These are phyloP conservation scores for Naganishia onofrii DNA, from an alignment of 768 basidiomycete species.

Conservation along the genomic window DNA sequence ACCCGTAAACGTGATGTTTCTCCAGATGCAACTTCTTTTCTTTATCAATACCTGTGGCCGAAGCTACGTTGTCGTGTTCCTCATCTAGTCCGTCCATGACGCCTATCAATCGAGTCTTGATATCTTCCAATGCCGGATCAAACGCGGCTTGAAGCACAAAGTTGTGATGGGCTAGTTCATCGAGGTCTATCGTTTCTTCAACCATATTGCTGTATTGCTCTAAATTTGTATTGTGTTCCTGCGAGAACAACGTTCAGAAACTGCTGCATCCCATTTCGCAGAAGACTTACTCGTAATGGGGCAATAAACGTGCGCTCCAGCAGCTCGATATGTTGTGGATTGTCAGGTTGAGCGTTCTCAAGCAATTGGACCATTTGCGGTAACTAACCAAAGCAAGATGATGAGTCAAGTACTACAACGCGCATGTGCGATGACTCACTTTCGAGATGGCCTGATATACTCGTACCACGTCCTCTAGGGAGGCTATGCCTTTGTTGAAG, in stretches of 20 bases:
- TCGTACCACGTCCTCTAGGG: slow-evolving; percentile 89
- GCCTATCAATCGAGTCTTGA: slow-evolving; percentile 67
- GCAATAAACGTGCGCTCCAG: slow-evolving; percentile 68
- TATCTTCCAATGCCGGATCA: slow-evolving; percentile 67
- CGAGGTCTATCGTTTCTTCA: slow-evolving; percentile 88
- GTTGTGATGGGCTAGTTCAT: slow-evolving; percentile 69
- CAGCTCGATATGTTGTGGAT: slow-evolving; percentile 59
- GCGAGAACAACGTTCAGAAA: slow-evolving; percentile 2
- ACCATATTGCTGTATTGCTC: slow-evolving; percentile 88
- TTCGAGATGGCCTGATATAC: slow-evolving; percentile 89
- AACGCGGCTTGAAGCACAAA: slow-evolving; percentile 91
- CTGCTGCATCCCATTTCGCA: not conserved
- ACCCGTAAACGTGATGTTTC: slow-evolving; percentile 81
- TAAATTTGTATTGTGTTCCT: slow-evolving; percentile 67
- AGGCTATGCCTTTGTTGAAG: slow-evolving; percentile 78
- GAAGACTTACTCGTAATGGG: slow-evolving; percentile 59
- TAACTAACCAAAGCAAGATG: slow-evolving; percentile 56
- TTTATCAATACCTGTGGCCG: slow-evolving; percentile 72
- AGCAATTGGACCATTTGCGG: slow-evolving; percentile 70
- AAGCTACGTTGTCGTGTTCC: slow-evolving; percentile 70
- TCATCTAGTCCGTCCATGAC: slow-evolving; percentile 75
- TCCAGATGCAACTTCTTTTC: slow-evolving; percentile 96
- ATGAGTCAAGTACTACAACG: not conserved
- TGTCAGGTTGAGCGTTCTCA: slow-evolving; percentile 55
- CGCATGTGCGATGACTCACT: slow-evolving; percentile 53